These are phyloP conservation scores for Trametes elegans DNA, from an alignment of 768 basidiomycete genomes.

Conservation along the genomic window DNA sequence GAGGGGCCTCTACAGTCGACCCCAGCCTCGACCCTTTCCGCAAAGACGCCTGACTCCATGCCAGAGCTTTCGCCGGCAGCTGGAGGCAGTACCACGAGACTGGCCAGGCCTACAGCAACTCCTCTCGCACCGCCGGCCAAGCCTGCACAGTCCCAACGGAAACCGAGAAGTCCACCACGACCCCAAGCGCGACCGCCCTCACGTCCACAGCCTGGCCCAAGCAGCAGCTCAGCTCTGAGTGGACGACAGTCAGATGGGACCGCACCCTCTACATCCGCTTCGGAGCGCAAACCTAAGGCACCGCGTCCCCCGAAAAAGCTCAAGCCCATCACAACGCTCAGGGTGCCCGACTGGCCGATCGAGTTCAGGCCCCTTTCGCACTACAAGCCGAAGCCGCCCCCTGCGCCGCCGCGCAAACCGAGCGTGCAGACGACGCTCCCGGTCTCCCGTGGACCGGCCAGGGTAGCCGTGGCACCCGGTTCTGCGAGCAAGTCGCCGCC, in stretches of 20 bases:
- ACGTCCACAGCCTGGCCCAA: too few species aligned
- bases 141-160: background rate
- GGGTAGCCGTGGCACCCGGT: too few species aligned
- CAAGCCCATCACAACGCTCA: slow-evolving; percentile 10
- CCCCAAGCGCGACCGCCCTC: too few species aligned
- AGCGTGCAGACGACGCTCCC: slow-evolving; percentile 5
- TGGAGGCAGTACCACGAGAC: too few species aligned
- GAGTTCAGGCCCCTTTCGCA: slow-evolving; percentile 9
- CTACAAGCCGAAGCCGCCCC: background rate
- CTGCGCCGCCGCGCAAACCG: too few species aligned
- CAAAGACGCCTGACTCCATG: too few species aligned
- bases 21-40: background rate
- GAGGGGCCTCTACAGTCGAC: background rate
- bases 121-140: too few species aligned
- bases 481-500: background rate
- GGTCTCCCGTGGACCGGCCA: background rate
- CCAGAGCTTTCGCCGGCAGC: too few species aligned
- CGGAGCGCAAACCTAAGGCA: background rate
- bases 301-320: slow-evolving; percentile 13
- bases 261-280: background rate
- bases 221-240: background rate
- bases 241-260: background rate
- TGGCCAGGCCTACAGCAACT: background rate
- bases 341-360: slow-evolving; percentile 12
- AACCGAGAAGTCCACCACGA: background rate